Conservation (phyloP, 768 basidiomycete genomes). For the Cyclocybe aegerita region DNA sequence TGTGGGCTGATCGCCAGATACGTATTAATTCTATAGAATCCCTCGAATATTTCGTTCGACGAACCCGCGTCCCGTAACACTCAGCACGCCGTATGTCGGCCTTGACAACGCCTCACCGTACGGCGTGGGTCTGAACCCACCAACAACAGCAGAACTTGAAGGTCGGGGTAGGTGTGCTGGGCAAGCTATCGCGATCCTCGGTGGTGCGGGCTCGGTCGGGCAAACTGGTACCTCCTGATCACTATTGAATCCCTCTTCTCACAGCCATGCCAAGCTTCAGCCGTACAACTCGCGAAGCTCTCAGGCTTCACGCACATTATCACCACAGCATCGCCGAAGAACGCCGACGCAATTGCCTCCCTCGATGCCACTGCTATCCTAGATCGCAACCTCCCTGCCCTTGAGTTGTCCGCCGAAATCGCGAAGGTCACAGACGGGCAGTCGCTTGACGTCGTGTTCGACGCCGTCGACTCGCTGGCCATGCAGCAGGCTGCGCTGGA, state of each 20-base stretch:
- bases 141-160: not conserved
- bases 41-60: conserved; percentile 31
- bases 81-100: conserved; percentile 28
- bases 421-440: conserved; percentile 16
- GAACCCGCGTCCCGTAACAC: conserved; percentile 27
- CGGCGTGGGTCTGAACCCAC: conserved; percentile 2
- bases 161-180: conserved; percentile 2
- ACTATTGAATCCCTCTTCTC: too few relatives aligned
- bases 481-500: conserved; percentile 5
- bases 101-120: conserved; percentile 27
- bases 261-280: not conserved
- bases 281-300: conserved; percentile 16
- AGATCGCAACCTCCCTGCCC: conserved; percentile 25
- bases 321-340: conserved; percentile 36
- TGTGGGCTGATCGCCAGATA: too few relatives aligned
- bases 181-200: conserved; percentile 15
- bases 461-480: not conserved
- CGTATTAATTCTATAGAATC: too few relatives aligned
- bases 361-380: conserved; percentile 38
- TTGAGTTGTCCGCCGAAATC: conserved; percentile 6
- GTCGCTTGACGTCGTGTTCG: conserved; percentile 1
- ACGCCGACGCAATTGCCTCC: conserved; percentile 28
- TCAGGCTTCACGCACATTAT: conserved; percentile 40
- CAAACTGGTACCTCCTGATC: conserved; percentile 28
- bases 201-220: conserved; percentile 29